Conservation (phyloP, 2,329 filamentous ascomycete genomes). For the Aspergillus versicolor region DNA sequence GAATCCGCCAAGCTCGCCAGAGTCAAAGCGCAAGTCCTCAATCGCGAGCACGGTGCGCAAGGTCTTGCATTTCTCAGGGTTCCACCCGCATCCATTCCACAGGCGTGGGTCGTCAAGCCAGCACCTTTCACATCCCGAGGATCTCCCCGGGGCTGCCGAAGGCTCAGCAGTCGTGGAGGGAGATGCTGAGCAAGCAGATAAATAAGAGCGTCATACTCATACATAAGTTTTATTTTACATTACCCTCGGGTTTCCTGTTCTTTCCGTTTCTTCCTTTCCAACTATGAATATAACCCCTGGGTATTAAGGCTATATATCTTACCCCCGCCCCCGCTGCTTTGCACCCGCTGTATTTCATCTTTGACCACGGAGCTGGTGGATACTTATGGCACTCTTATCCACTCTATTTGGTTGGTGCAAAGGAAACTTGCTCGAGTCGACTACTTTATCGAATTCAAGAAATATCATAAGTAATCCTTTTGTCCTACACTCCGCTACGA, state of each 20-base stretch:
- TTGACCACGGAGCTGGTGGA: neutral
- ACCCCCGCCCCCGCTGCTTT: neutral
- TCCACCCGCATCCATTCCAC: slow-evolving; percentile 38
- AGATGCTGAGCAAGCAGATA: neutral
- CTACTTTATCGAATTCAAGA: neutral
- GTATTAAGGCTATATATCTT: neutral
- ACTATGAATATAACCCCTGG: neutral
- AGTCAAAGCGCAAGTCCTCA: slow-evolving; percentile 30
- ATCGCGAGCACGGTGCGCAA: slow-evolving; percentile 43
- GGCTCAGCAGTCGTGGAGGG: neutral
- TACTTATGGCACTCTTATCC: neutral
- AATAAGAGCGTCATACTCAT: neutral
- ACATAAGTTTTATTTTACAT: neutral
- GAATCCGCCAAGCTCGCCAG: slow-evolving; percentile 19
- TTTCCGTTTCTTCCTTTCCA: neutral
- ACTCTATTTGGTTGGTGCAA: neutral
- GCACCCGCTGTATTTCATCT: neutral
- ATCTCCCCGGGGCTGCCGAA: neutral
- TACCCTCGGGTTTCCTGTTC: neutral
- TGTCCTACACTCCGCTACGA: no score
- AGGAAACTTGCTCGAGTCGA: neutral
- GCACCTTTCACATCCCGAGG: slow-evolving; percentile 7
- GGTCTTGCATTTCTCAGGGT: slow-evolving; percentile 37
- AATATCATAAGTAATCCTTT: neutral
- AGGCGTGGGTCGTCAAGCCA: slow-evolving; percentile 34